These are phyloP conservation scores for Trichothecium sympodiale DNA, from an alignment of 2,329 filamentous ascomycete genomes.

Conservation along the genomic window DNA sequence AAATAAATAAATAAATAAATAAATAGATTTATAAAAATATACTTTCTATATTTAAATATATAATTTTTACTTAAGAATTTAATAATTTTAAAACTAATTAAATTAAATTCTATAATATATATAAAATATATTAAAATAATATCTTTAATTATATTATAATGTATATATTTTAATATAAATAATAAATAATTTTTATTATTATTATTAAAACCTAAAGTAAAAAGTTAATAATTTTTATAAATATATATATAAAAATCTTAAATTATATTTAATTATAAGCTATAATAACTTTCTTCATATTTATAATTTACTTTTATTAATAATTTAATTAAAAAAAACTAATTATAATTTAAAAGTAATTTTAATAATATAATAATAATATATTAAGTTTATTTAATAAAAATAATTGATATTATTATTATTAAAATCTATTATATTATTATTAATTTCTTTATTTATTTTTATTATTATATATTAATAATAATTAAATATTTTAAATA, in stretches of 20 bases:
- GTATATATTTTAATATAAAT: neutral
- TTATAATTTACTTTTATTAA: neutral
- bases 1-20: too few species aligned
- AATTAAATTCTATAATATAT: too few species aligned
- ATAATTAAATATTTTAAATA: too few species aligned
- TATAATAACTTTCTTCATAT: neutral
- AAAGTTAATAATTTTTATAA: neutral
- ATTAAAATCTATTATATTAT: too few species aligned
- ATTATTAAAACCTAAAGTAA: neutral
- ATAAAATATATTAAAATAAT: neutral
- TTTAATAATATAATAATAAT: constrained; percentile 1
- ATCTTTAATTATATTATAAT: neutral
- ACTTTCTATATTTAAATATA: too few species aligned
- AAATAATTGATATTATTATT: neutral
- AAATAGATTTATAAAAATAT: neutral
- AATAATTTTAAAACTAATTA: too few species aligned
- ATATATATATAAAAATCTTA: constrained; percentile 2
- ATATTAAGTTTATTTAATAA: constrained; percentile 1
- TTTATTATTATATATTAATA: too few species aligned
- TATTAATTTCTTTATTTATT: too few species aligned
- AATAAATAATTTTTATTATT: too few species aligned
- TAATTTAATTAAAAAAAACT: neutral
- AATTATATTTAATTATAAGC: constrained; percentile 1
- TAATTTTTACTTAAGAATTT: too few species aligned
- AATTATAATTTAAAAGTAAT: neutral